These are phyloP conservation scores for Aureobasidium sp. DNA, from an alignment of 2,329 filamentous ascomycete species.

Conservation along the genomic window DNA sequence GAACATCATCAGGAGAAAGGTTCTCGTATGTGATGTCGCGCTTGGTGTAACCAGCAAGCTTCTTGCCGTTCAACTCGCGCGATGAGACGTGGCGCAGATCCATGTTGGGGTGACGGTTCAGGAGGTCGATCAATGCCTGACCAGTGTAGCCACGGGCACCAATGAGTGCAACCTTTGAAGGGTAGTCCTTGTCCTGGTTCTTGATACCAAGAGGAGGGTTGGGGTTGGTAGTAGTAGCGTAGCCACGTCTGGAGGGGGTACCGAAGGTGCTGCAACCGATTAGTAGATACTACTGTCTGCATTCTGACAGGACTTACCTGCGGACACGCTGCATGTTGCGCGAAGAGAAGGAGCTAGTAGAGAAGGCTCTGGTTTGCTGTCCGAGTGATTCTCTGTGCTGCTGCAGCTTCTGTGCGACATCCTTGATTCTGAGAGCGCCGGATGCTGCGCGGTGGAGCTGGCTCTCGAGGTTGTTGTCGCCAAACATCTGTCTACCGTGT, in stretches of 20 bases:
- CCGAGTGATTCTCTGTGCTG: conserved; percentile 19
- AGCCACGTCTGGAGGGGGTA: conserved; percentile 36
- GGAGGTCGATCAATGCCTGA: conserved; percentile 77
- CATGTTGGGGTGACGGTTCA: conserved; percentile 83
- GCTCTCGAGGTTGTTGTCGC: conserved; percentile 82
- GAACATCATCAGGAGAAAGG: conserved; percentile 77
- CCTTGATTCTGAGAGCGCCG: conserved; percentile 56
- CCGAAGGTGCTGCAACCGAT: conserved; percentile 1
- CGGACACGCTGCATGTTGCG: conserved; percentile 15
- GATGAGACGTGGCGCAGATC: conserved; percentile 89
- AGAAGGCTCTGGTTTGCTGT: conserved; percentile 62
- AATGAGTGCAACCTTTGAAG: conserved; percentile 77
- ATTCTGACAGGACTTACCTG: not conserved
- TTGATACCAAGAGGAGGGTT: conserved; percentile 86
- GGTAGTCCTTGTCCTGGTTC: conserved; percentile 74
- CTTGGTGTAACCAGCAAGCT: conserved; percentile 85
- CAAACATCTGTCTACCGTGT: conserved; percentile 79
- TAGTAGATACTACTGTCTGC: not conserved
- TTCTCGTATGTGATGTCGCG: conserved; percentile 89
- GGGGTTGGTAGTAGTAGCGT: conserved; percentile 66
- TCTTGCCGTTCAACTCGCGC: conserved; percentile 80
- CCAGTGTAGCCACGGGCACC: conserved; percentile 92
- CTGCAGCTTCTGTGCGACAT: conserved; percentile 39
- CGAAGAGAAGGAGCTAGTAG: conserved; percentile 45
- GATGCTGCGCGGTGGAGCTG: conserved; percentile 72